Conservation (phyloP, 1,284 basidiomycete species). For the Ceratobasidium sp. region DNA sequence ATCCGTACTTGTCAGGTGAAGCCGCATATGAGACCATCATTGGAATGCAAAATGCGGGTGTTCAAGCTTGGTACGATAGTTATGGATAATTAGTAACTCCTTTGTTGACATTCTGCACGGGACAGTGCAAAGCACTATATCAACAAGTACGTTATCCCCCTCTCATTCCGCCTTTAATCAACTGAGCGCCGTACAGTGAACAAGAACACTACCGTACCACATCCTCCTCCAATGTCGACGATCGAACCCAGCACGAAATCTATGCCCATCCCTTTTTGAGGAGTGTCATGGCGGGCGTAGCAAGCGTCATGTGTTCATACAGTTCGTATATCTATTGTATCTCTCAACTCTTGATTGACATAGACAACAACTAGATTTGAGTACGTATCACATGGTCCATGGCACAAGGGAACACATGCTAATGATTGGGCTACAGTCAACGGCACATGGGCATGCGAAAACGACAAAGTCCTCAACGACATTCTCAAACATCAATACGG, state of each 20-base stretch:
- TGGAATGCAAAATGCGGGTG: constrained; percentile 44
- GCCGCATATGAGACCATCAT: constrained; percentile 44
- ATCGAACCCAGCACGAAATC: constrained; percentile 64
- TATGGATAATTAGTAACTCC: no score
- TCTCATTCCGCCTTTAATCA: background rate
- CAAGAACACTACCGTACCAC: constrained; percentile 43
- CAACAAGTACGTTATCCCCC: constrained; percentile 38
- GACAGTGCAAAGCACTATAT: constrained; percentile 44
- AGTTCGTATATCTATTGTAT: constrained; percentile 45
- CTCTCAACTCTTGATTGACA: background rate
- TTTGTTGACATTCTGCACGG: background rate
- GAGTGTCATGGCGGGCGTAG: constrained; percentile 76
- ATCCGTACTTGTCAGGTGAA: constrained; percentile 45
- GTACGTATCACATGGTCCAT: background rate
- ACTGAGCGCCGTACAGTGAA: constrained; percentile 35
- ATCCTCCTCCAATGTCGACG: constrained; percentile 42
- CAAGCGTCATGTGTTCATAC: constrained; percentile 81
- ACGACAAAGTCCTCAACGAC: constrained; percentile 75
- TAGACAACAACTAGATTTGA: background rate
- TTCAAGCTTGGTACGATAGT: constrained; percentile 42
- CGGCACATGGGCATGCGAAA: constrained; percentile 81
- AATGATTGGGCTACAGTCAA: constrained; percentile 60
- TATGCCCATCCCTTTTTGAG: constrained; percentile 76
- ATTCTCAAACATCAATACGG: constrained; percentile 76
- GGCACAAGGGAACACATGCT: background rate